Conservation (phyloP, 2,329 filamentous ascomycete species). For the Claviceps purpurea region DNA sequence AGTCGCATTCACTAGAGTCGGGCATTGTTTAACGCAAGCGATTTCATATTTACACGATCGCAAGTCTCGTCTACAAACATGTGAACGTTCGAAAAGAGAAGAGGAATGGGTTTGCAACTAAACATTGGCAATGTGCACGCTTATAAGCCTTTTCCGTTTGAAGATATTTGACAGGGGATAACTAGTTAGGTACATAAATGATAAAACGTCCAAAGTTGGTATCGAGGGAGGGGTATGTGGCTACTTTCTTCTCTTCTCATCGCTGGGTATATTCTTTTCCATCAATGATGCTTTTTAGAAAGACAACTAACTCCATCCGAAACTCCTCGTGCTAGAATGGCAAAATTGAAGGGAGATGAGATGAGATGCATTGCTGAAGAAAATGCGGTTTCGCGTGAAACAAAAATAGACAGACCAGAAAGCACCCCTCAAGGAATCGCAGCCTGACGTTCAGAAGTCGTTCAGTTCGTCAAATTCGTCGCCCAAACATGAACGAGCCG, state of each 20-base stretch:
- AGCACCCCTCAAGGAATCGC: background rate
- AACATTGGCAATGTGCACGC: too few species aligned
- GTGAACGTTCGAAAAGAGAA: too few species aligned
- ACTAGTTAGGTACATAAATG: background rate
- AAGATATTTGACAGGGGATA: too few species aligned
- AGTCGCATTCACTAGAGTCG: too few species aligned
- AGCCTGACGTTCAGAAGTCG: background rate
- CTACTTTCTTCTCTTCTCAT: background rate
- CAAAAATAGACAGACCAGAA: background rate
- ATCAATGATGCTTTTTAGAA: background rate
- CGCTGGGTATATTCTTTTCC: too few species aligned
- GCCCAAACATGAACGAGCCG: constrained; percentile 55
- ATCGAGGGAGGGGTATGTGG: background rate
- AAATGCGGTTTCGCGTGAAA: background rate
- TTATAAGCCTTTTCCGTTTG: too few species aligned
- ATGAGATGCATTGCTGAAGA: constrained; percentile 6
- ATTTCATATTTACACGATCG: too few species aligned
- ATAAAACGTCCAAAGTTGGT: constrained; percentile 1
- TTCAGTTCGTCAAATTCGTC: constrained; percentile 32
- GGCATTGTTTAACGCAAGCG: too few species aligned
- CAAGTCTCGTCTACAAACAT: too few species aligned
- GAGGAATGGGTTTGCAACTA: too few species aligned
- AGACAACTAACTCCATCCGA: background rate
- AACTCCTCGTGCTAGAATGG: constrained; percentile 6
- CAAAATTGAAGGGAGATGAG: constrained; percentile 5